Evolutionary conservation across 768 basidiomycete species (phyloP), one percentile per base, ranked within the genome.

Genomic region (Amanita polypyramis): DNA sequence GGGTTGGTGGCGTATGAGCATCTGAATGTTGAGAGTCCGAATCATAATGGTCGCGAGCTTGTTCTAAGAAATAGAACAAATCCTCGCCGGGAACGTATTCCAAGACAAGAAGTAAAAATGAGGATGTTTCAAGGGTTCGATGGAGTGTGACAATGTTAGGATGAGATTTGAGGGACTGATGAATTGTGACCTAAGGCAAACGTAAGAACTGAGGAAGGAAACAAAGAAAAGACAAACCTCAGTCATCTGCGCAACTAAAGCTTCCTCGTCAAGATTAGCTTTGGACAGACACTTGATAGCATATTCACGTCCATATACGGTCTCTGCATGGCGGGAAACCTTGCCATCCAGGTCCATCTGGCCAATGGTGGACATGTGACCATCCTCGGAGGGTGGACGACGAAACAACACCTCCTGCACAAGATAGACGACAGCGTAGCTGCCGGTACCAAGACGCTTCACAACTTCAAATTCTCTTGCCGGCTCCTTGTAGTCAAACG

Each of bases 281-380:
- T 97, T 98, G 62, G 89, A 91, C 54, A 98, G 72, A 65, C 90
- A 87, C 74, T 99, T 98, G 68, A 98, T 78, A n/a, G 96, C 96
- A 64, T 82, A 89, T 60, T 92, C 79, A 49, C 83, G 75, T 19
- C 87, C 88, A 54, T 90, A 87, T 11, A 70, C 64, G 17, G 69
- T 67, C 42, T 68, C 62, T 32, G 70, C 53, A n/a, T 53, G 58
- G 42, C 60, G 56, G 47, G 51, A 36, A 43, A 62, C 52, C 40
- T 56, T 55, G 37, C 69, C 69, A 53, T 77, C 78, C 8, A 77
- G 54, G 49, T 81, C 79, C 61, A 80, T 75, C 21, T 64, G 53
- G 54, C 76, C 77, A 45, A 79, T 68, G 47, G 71, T 73, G 43
- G 74, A 72, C 59, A 76, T 73, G 55, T 82, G 77, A 37, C 73